phyloP scores from a whole-genome alignment of 148 eudicot species.

The Rhododendron griersonianum region DNA sequence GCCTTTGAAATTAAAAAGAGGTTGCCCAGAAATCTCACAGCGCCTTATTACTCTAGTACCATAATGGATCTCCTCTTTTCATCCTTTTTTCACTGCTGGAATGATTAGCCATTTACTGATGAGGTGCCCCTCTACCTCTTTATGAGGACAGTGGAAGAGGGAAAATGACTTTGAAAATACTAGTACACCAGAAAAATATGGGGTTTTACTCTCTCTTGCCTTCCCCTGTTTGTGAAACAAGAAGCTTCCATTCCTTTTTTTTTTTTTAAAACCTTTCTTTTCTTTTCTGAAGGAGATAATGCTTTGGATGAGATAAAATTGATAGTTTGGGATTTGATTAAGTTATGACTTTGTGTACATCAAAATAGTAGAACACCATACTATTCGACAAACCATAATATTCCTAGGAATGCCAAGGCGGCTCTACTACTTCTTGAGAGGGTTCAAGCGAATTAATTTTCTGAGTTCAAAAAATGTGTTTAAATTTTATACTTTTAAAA shows the following conservation, averaged over 20 bases:
- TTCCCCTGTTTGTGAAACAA: constrained; percentile 26
- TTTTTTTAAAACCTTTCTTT: constrained; percentile 13
- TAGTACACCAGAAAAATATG: not conserved
- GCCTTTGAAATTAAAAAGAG: constrained; percentile 24
- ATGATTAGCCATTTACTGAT: constrained; percentile 42
- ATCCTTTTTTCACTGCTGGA: constrained; percentile 40
- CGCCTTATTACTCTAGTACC: not conserved
- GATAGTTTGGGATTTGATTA: too few species aligned
- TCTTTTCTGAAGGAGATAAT: not conserved
- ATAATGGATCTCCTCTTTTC: constrained; percentile 11
- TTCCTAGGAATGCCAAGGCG: too few species aligned
- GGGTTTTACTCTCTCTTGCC: constrained; percentile 23
- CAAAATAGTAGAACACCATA: not conserved
- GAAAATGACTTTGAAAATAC: not conserved
- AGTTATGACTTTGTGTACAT: not conserved
- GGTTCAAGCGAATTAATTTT: too few species aligned
- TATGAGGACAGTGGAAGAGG: not conserved
- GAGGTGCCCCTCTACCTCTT: constrained; percentile 8
- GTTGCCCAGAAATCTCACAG: constrained; percentile 37
- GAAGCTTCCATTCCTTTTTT: constrained; percentile 47
- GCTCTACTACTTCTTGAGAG: too few species aligned
- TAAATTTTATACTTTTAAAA: too few species aligned
- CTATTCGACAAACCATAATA: not conserved
- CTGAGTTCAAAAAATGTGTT: too few species aligned
- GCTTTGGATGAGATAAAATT: not conserved